Percentiles rank a stretch among this genome's conserved stretches.
Conservation (phyloP, 1,284 basidiomycete genomes). For the Cystobasidium slooffiae region DNA sequence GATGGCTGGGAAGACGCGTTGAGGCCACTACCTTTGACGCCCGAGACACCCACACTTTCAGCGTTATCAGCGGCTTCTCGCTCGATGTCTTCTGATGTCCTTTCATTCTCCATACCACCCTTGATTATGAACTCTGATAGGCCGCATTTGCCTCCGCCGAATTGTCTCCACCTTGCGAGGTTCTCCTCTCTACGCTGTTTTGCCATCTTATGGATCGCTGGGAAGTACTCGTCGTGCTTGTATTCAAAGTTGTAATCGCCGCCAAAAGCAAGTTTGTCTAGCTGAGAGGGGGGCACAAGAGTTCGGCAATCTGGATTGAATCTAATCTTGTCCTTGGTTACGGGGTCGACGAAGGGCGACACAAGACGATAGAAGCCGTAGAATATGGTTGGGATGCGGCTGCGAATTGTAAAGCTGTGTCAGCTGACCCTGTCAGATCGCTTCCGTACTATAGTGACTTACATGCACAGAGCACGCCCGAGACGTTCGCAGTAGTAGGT, state of each 20-base stretch:
- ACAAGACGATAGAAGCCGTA: conserved; percentile 52
- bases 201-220: conserved; percentile 53
- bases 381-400: conserved; percentile 36
- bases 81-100: not conserved
- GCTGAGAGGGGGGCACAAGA: conserved; percentile 49
- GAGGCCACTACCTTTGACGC: not conserved
- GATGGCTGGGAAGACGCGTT: not conserved
- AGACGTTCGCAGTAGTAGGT: conserved; percentile 56
- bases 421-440: not conserved
- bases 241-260: conserved; percentile 54
- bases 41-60: not conserved
- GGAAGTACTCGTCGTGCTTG: conserved; percentile 57
- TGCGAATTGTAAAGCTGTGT: not conserved
- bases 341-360: conserved; percentile 58
- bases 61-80: not conserved
- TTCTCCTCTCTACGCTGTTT: conserved; percentile 53
- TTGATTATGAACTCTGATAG: conserved; percentile 56
- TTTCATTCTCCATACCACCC: conserved; percentile 49
- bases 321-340: conserved; percentile 56
- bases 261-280: conserved; percentile 50
- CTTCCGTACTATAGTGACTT: conserved; percentile 44
- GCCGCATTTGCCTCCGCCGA: conserved; percentile 54
- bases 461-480: conserved; percentile 57
- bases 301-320: conserved; percentile 51
- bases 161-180: conserved; percentile 55